These are phyloP conservation scores for Chalciporus sp. DNA, from an alignment of 1,284 basidiomycete species.

Conservation along the genomic window DNA sequence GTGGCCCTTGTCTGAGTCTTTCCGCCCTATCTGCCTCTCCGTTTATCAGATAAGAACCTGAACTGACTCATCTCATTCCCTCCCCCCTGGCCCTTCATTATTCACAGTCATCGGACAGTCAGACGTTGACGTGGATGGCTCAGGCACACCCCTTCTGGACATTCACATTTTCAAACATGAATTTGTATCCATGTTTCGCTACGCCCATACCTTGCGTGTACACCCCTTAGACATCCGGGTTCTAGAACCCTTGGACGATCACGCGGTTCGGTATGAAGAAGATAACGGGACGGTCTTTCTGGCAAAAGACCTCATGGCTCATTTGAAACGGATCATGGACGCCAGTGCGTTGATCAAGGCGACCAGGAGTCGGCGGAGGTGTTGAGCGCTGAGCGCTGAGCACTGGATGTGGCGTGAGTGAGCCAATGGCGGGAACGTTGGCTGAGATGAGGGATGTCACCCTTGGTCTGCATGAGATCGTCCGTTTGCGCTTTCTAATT, in stretches of 20 bases:
- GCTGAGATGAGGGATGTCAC: neutral
- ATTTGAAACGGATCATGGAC: slow-evolving; percentile 47
- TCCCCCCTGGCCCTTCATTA: too few relatives aligned
- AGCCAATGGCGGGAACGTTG: neutral
- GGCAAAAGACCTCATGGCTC: slow-evolving; percentile 56
- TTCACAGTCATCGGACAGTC: slow-evolving; percentile 29
- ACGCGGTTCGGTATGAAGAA: slow-evolving; percentile 56
- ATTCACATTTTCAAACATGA: slow-evolving; percentile 53
- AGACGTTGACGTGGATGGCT: slow-evolving; percentile 6
- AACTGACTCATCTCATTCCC: neutral
- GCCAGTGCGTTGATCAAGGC: slow-evolving; percentile 17
- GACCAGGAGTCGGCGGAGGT: slow-evolving; percentile 1
- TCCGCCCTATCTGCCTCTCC: too few relatives aligned
- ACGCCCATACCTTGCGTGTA: slow-evolving; percentile 45
- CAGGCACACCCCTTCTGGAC: slow-evolving; percentile 18
- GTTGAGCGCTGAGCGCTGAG: neutral
- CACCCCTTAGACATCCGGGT: slow-evolving; percentile 57
- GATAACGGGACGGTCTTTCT: slow-evolving; percentile 66
- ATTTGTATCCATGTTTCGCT: slow-evolving; percentile 61
- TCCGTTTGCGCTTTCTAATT: neutral
- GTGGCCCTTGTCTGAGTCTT: too few relatives aligned
- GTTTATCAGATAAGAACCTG: neutral
- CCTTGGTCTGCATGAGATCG: neutral
- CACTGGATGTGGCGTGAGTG: too few relatives aligned
- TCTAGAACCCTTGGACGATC: slow-evolving; percentile 54